phyloP scores from a whole-genome alignment of 306 rosid genomes.

The Rosa chinensis region DNA sequence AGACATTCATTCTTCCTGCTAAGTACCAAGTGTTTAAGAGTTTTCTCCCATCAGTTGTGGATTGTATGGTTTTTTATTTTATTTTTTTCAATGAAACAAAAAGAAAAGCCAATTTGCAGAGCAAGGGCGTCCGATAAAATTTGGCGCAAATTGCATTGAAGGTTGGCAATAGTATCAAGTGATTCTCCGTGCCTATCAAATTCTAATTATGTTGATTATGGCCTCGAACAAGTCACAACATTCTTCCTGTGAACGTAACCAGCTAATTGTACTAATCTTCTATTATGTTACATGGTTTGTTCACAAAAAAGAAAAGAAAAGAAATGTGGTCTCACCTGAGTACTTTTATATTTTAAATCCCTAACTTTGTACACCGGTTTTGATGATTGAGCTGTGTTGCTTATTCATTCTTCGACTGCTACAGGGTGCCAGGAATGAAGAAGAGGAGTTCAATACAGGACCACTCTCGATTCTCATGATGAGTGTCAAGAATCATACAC shows the following conservation, averaged over 20 bases:
- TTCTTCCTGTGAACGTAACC: background rate
- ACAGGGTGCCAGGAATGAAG: constrained; percentile 65
- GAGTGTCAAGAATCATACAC: constrained; percentile 92
- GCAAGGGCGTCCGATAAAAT: background rate
- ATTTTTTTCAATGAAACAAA: too few relatives aligned
- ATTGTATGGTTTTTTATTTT: background rate
- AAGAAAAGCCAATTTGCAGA: background rate
- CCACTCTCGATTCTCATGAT: constrained; percentile 90
- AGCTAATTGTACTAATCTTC: background rate
- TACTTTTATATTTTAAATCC: background rate
- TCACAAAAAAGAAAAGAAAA: too few relatives aligned
- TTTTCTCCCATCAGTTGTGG: background rate
- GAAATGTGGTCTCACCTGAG: background rate
- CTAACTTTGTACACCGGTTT: background rate
- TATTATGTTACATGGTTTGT: too few relatives aligned
- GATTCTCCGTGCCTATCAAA: background rate
- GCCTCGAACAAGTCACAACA: background rate
- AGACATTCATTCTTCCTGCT: background rate
- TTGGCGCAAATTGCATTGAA: background rate
- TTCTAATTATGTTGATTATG: background rate
- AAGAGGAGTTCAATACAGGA: constrained; percentile 91
- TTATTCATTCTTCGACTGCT: background rate
- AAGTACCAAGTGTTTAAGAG: background rate
- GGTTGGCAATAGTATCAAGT: background rate
- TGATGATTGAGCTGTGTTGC: background rate